Conservation (phyloP, 2,329 filamentous ascomycete species). For the Penicillium expansum region DNA sequence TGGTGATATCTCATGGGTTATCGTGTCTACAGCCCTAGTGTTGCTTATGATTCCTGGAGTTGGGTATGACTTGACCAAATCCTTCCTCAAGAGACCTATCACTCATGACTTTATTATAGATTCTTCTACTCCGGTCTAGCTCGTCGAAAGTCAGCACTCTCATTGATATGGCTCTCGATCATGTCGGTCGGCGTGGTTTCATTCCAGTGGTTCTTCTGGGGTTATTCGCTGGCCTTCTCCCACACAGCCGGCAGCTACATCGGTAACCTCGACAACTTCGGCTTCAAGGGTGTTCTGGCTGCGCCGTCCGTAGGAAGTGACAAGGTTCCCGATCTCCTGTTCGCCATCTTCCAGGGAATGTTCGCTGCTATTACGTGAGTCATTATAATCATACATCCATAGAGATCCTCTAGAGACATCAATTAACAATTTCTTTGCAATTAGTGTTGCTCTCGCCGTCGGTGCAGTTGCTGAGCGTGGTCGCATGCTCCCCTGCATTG, state of each 20-base stretch:
- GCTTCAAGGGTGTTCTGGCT: constrained; percentile 71
- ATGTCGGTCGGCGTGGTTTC: constrained; percentile 75
- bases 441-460: constrained; percentile 74
- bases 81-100: background rate
- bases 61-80: constrained; percentile 49
- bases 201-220: constrained; percentile 97
- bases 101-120: constrained; percentile 40
- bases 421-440: constrained; percentile 14
- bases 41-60: constrained; percentile 92
- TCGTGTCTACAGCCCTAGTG: constrained; percentile 73
- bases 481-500: constrained; percentile 79
- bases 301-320: constrained; percentile 70
- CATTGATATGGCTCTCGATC: constrained; percentile 80
- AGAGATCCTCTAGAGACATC: constrained; percentile 25
- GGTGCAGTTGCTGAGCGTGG: constrained; percentile 84
- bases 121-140: constrained; percentile 94
- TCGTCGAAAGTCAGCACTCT: constrained; percentile 82
- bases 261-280: constrained; percentile 75
- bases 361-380: constrained; percentile 76
- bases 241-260: constrained; percentile 73
- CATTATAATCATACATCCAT: background rate
- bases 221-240: constrained; percentile 79
- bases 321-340: constrained; percentile 77
- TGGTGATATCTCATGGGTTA: constrained; percentile 80
- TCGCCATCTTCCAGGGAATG: constrained; percentile 66